These are phyloP conservation scores for Zygosaccharomyces rouxii DNA, from an alignment of 805 yeast species.

Conservation along the genomic window DNA sequence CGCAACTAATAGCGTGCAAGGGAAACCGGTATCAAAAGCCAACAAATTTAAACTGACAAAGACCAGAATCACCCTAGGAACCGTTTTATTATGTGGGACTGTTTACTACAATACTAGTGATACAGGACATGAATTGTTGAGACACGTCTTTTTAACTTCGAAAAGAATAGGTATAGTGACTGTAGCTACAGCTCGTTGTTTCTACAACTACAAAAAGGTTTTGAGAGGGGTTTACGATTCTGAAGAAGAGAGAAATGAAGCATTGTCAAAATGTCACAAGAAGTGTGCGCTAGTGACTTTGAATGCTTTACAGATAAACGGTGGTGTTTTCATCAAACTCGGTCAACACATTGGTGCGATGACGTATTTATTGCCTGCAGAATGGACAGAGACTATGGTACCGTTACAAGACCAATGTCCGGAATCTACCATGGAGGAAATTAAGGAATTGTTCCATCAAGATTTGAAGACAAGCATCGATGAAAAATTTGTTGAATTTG, in stretches of 20 bases:
- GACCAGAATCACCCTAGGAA: conserved; percentile 8
- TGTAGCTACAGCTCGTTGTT: conserved; percentile 68
- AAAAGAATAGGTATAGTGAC: conserved; percentile 60
- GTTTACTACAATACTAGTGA: conserved; percentile 28
- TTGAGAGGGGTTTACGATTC: conserved; percentile 43
- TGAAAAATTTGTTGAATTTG: conserved; percentile 64
- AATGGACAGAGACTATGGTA: conserved; percentile 94
- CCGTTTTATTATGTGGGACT: conserved; percentile 17
- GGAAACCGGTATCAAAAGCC: background rate
- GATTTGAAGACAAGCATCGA: conserved; percentile 62
- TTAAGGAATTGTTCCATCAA: conserved; percentile 55
- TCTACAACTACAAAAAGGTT: conserved; percentile 59
- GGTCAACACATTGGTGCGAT: conserved; percentile 94
- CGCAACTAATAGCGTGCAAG: conserved; percentile 1
- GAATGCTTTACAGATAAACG: conserved; percentile 74
- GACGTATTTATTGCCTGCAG: conserved; percentile 83
- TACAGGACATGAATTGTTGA: conserved; percentile 21
- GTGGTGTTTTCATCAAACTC: conserved; percentile 88
- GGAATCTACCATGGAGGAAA: conserved; percentile 62
- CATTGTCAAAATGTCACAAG: conserved; percentile 62
- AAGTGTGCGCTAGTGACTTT: conserved; percentile 76
- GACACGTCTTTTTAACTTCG: conserved; percentile 33
- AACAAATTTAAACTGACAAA: conserved; percentile 7
- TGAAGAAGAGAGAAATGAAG: conserved; percentile 46
- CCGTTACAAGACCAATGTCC: conserved; percentile 93